phyloP scores from a whole-genome alignment of 768 basidiomycete species.

The Hirschioporus abietinus region DNA sequence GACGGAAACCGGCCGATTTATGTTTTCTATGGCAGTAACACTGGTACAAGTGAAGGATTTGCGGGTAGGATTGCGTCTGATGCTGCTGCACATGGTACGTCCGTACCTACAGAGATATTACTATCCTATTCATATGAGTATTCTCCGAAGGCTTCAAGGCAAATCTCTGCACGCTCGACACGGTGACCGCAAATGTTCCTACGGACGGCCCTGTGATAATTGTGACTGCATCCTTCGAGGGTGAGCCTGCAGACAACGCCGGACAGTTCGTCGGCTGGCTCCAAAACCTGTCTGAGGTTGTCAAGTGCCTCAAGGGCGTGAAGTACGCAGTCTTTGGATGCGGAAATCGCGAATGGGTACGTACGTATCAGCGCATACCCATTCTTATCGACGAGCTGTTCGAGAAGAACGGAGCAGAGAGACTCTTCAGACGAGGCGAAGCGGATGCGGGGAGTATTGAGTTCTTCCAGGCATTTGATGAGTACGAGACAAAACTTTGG shows the following conservation, averaged over 20 bases:
- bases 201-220: conserved; percentile 41
- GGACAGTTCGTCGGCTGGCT: conserved; percentile 41
- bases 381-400: conserved; percentile 31
- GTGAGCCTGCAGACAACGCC: conserved; percentile 45
- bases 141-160: conserved; percentile 31
- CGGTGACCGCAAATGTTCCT: conserved; percentile 30
- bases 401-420: conserved; percentile 29
- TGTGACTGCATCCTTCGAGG: conserved; percentile 44
- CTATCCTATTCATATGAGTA: neutral
- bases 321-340: conserved; percentile 44
- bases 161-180: conserved; percentile 35
- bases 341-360: conserved; percentile 45
- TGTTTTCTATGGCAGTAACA: conserved; percentile 42
- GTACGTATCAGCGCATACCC: conserved; percentile 43
- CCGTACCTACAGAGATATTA: neutral
- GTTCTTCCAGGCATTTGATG: conserved; percentile 41
- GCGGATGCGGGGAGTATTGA: conserved; percentile 37
- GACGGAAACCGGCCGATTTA: conserved; percentile 26
- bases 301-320: conserved; percentile 25
- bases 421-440: conserved; percentile 32
- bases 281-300: neutral
- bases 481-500: conserved; percentile 37
- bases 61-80: conserved; percentile 39
- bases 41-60: conserved; percentile 44
- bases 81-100: conserved; percentile 32